These are phyloP conservation scores for Gardenia jasminoides DNA, from an alignment of 257 asterid species.

Conservation along the genomic window DNA sequence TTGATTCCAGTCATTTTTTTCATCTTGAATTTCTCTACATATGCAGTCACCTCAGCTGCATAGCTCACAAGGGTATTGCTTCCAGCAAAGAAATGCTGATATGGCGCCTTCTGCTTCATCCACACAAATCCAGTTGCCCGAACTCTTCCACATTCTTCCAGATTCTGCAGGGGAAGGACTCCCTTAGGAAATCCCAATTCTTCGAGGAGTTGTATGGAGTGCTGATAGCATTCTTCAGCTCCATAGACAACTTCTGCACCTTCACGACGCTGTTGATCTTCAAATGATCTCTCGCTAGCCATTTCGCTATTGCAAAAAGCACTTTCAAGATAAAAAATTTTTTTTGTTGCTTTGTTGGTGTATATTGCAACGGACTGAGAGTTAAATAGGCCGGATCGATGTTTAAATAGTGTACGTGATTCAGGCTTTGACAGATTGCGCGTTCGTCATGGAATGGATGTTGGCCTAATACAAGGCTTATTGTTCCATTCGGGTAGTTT, in stretches of 20 bases:
- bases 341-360: not conserved
- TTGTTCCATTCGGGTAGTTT: constrained; percentile 24
- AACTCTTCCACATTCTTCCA: constrained; percentile 88
- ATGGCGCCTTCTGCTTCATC: constrained; percentile 91
- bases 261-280: constrained; percentile 41
- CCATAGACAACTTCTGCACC: constrained; percentile 72
- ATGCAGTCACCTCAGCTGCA: constrained; percentile 76
- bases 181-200: constrained; percentile 90
- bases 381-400: not conserved
- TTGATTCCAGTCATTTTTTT: constrained; percentile 88
- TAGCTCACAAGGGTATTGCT: constrained; percentile 68
- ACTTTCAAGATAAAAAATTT: not conserved
- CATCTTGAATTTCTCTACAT: constrained; percentile 82
- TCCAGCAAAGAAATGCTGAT: constrained; percentile 61
- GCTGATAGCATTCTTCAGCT: constrained; percentile 52
- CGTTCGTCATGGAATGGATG: constrained; percentile 37
- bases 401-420: constrained; percentile 31
- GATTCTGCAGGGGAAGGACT: constrained; percentile 77
- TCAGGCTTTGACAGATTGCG: constrained; percentile 11
- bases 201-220: constrained; percentile 50
- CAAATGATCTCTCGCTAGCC: constrained; percentile 39
- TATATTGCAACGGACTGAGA: constrained; percentile 16
- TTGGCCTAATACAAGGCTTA: constrained; percentile 38
- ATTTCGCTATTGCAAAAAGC: constrained; percentile 22
- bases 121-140: constrained; percentile 77